Percentiles rank a stretch among this genome's conserved stretches.
Evolutionary conservation across 2,329 filamentous ascomycete species (phyloP).

Genomic region (Apiospora aurea): DNA sequence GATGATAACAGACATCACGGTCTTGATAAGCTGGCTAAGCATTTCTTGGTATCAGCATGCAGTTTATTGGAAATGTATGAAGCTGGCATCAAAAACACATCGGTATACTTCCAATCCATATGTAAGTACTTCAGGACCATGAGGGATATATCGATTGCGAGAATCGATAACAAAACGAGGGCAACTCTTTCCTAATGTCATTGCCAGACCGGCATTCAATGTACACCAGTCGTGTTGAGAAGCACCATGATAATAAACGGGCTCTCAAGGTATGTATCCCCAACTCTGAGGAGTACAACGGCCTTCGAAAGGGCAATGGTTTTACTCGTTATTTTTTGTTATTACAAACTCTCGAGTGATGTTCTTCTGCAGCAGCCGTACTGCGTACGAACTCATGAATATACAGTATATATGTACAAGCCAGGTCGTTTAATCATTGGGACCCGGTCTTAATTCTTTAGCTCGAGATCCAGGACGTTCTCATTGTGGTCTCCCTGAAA

Average conservation of each 20-base stretch:
- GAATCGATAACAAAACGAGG: too few relatives aligned
- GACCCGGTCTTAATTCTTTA: conserved; percentile 6
- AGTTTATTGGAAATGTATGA: not conserved
- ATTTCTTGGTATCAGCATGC: not conserved
- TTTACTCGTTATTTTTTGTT: not conserved
- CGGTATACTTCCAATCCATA: too few relatives aligned
- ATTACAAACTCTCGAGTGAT: conserved; percentile 18
- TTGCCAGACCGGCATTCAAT: not conserved
- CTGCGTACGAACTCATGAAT: conserved; percentile 1
- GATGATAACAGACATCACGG: too few relatives aligned
- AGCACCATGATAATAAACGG: not conserved
- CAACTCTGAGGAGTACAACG: not conserved
- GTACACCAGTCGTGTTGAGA: not conserved
- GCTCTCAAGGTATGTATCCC: not conserved
- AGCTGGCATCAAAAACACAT: not conserved
- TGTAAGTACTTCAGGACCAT: not conserved
- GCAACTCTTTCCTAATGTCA: too few relatives aligned
- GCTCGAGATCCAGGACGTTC: conserved; percentile 1
- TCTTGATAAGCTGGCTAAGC: not conserved
- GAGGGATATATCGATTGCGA: not conserved
- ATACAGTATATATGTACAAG: conserved; percentile 21
- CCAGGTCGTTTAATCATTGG: conserved; percentile 1
- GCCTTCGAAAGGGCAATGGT: not conserved
- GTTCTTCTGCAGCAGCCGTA: not conserved
- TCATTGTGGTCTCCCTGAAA: not conserved